phyloP scores from a whole-genome alignment of 805 yeast genomes.

The Suhomyces faveliae region DNA sequence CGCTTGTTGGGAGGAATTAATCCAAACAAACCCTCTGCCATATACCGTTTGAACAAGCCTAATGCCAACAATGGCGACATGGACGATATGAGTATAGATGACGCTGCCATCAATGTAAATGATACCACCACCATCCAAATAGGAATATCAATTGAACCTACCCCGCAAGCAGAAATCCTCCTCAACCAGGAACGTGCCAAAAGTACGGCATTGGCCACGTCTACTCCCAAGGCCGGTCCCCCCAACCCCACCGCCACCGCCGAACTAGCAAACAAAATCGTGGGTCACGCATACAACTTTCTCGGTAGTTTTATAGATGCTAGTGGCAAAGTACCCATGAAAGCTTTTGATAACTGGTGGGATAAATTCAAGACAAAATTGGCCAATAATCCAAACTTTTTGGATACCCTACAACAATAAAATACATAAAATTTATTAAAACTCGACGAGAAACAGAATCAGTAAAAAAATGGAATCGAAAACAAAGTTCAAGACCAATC shows the following conservation, averaged over 20 bases:
- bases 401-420: constrained; percentile 43
- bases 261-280: constrained; percentile 78
- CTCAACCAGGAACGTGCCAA: constrained; percentile 43
- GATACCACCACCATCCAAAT: constrained; percentile 39
- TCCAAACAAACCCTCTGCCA: constrained; percentile 80
- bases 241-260: constrained; percentile 38
- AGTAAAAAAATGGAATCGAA: neutral
- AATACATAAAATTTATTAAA: neutral
- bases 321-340: constrained; percentile 80
- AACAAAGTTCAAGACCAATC: neutral
- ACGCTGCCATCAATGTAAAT: constrained; percentile 27
- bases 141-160: constrained; percentile 91
- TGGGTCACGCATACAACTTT: constrained; percentile 88
- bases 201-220: constrained; percentile 19
- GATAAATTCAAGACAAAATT: constrained; percentile 75
- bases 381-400: constrained; percentile 76
- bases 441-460: neutral
- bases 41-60: constrained; percentile 67
- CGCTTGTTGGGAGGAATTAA: constrained; percentile 64
- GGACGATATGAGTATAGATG: constrained; percentile 40
- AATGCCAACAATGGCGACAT: constrained; percentile 4
- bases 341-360: constrained; percentile 95
- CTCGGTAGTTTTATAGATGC: constrained; percentile 82
- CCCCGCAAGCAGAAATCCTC: constrained; percentile 59
- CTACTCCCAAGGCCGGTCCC: constrained; percentile 18